These are phyloP conservation scores for Amyloporia xantha DNA, from an alignment of 768 basidiomycete genomes.

Conservation along the genomic window DNA sequence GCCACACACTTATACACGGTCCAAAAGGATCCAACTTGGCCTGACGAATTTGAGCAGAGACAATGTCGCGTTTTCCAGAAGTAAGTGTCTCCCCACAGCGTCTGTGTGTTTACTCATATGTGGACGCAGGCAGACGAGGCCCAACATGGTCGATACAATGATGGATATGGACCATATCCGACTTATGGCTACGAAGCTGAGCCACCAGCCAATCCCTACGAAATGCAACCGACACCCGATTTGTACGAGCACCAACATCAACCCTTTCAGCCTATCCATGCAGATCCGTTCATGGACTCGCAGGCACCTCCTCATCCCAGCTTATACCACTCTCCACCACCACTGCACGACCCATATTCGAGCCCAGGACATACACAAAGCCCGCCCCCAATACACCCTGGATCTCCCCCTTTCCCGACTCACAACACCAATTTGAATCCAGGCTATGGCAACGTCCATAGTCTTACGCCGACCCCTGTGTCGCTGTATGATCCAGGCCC, in stretches of 20 bases:
- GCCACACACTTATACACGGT: not conserved
- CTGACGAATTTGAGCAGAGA: too few relatives aligned
- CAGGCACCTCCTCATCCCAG: slow-evolving; percentile 13
- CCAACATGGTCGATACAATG: slow-evolving; percentile 58
- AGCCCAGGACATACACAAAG: slow-evolving; percentile 1
- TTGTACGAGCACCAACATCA: slow-evolving; percentile 27
- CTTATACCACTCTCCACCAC: slow-evolving; percentile 7
- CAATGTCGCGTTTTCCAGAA: slow-evolving; percentile 38
- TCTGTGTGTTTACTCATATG: slow-evolving; percentile 1
- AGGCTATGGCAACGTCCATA: slow-evolving; percentile 7
- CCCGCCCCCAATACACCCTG: slow-evolving; percentile 13
- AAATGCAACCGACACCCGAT: slow-evolving; percentile 20
- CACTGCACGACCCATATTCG: slow-evolving; percentile 8
- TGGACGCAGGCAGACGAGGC: slow-evolving; percentile 53
- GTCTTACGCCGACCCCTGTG: slow-evolving; percentile 8
- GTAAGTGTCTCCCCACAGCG: slow-evolving; percentile 19
- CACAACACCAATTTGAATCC: slow-evolving; percentile 14
- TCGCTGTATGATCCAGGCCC: slow-evolving; percentile 5
- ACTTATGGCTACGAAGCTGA: slow-evolving; percentile 24
- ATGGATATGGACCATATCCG: slow-evolving; percentile 52
- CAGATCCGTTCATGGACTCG: slow-evolving; percentile 26
- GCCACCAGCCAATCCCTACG: slow-evolving; percentile 20
- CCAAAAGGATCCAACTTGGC: too few relatives aligned
- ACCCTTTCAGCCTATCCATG: slow-evolving; percentile 27
- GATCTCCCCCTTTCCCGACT: slow-evolving; percentile 11